A percentile compares a stretch with the other conserved stretches of the same genome.
Conservation (phyloP, 2,329 filamentous ascomycete genomes). For the Kalaharituber pfeilii region DNA sequence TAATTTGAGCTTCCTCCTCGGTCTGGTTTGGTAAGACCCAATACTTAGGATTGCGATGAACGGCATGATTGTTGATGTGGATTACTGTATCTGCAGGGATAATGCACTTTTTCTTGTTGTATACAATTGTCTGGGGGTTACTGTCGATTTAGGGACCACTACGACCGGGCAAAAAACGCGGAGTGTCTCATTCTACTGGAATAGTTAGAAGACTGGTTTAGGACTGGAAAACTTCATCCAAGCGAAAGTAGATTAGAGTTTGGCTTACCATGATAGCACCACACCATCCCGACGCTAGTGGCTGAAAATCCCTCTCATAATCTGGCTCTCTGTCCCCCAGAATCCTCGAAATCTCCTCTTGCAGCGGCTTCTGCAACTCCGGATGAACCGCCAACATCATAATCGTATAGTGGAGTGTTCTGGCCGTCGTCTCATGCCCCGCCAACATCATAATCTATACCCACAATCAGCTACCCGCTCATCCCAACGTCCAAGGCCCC, state of each 20-base stretch:
- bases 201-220: neutral
- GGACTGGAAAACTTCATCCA: neutral
- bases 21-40: conserved; percentile 32
- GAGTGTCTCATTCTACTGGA: conserved; percentile 47
- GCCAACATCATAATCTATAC: conserved; percentile 43
- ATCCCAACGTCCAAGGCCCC: neutral
- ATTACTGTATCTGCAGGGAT: conserved; percentile 32
- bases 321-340: conserved; percentile 38
- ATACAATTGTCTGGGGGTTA: conserved; percentile 5
- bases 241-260: neutral
- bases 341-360: conserved; percentile 50
- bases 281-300: conserved; percentile 49
- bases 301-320: conserved; percentile 49
- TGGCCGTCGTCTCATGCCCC: conserved; percentile 67
- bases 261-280: conserved; percentile 50
- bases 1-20: conserved; percentile 36
- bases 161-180: conserved; percentile 54
- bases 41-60: conserved; percentile 52
- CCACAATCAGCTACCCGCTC: neutral
- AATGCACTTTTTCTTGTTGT: neutral
- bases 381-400: conserved; percentile 50
- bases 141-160: conserved; percentile 49
- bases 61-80: conserved; percentile 37
- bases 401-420: conserved; percentile 53
- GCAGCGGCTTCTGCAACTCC: conserved; percentile 45